Percentiles rank a stretch among this genome's conserved stretches.
phyloP scores from a whole-genome alignment of 345 rosid genomes.

The Bruguiera gymnorhiza region DNA sequence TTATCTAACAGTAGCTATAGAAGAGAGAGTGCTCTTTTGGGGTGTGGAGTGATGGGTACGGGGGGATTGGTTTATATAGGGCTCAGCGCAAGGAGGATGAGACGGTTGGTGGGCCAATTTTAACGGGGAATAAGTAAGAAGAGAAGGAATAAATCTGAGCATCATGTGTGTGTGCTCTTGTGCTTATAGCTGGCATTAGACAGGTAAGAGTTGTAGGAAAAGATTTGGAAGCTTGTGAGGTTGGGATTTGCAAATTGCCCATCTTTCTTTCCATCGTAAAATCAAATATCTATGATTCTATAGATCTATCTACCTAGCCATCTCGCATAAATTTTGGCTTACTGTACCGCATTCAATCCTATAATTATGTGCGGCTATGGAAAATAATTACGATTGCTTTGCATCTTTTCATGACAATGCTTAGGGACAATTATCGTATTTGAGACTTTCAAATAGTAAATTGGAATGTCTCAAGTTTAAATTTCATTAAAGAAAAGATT shows the following conservation, averaged over 20 bases:
- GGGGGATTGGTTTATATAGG: conserved; percentile 44
- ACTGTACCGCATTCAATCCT: not conserved
- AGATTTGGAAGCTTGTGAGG: conserved; percentile 34
- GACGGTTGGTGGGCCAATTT: not conserved
- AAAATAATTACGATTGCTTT: no score
- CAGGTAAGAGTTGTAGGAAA: conserved; percentile 14
- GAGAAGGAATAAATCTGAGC: conserved; percentile 1
- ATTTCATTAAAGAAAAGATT: no score
- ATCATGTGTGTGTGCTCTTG: conserved; percentile 27
- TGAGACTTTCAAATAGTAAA: no score
- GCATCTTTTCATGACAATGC: no score
- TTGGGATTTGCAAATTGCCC: conserved; percentile 25
- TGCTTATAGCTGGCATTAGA: conserved; percentile 35
- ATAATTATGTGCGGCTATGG: not conserved
- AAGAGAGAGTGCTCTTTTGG: conserved; percentile 7
- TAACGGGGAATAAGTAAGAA: conserved; percentile 10
- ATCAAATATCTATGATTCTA: not conserved
- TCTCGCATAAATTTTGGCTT: not conserved
- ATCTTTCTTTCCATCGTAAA: conserved; percentile 2
- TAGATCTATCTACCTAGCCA: conserved; percentile 3
- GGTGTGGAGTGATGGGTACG: conserved; percentile 11
- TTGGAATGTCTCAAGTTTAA: no score
- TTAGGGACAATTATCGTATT: no score
- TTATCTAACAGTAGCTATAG: conserved; percentile 12
- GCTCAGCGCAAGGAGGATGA: conserved; percentile 22